phyloP scores from a whole-genome alignment of 768 basidiomycete genomes.

The Serpula lacrymans region DNA sequence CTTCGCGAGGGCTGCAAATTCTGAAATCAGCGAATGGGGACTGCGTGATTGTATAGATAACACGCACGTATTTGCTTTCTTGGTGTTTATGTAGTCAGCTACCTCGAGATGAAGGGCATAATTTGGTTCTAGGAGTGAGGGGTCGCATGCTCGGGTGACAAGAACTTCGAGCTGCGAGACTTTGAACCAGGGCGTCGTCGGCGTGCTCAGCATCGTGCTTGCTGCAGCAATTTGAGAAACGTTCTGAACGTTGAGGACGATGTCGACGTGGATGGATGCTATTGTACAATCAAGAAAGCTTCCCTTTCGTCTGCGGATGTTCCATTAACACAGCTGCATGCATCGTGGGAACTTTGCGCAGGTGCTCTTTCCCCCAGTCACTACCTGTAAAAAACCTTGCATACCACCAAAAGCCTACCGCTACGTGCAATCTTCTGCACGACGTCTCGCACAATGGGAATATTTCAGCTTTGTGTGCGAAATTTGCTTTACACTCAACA shows the following conservation, averaged over 20 bases:
- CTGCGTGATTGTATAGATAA: constrained; percentile 1
- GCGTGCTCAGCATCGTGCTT: constrained; percentile 45
- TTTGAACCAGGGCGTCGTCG: constrained; percentile 48
- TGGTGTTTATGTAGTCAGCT: constrained; percentile 87
- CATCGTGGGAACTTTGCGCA: no score
- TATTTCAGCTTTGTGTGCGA: no score
- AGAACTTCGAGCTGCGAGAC: constrained; percentile 67
- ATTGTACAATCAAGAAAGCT: not conserved
- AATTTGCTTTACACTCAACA: no score
- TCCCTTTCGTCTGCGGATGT: not conserved
- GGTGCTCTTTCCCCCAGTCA: no score
- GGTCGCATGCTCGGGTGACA: constrained; percentile 82
- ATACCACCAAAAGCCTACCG: no score
- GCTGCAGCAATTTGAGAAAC: not conserved
- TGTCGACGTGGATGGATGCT: not conserved
- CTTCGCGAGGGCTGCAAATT: constrained; percentile 76
- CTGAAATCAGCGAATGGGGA: constrained; percentile 1
- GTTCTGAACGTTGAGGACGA: not conserved
- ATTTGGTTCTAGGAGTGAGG: constrained; percentile 83
- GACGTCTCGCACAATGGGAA: no score
- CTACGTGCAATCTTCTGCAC: no score
- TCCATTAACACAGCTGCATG: no score
- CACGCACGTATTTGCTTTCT: constrained; percentile 93
- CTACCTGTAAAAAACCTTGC: no score
- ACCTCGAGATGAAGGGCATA: constrained; percentile 91